Evolutionary conservation across 352 stramenopile genomes (phyloP).

Genomic region (Pythium phragmiticola): DNA sequence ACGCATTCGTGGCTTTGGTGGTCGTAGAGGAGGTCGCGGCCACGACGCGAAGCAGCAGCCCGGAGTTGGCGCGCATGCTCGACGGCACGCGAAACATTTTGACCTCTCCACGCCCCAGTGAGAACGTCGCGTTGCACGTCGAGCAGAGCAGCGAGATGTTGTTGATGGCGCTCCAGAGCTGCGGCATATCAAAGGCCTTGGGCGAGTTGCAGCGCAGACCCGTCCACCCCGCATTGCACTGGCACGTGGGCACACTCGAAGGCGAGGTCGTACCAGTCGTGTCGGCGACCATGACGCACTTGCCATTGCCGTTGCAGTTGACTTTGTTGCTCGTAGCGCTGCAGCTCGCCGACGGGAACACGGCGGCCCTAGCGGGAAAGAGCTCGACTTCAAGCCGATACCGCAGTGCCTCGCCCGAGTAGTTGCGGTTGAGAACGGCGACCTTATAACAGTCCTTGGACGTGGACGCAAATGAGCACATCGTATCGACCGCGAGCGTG

Average conservation of each 20-base stretch:
- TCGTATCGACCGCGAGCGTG: slow-evolving; percentile 39
- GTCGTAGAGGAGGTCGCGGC: background rate
- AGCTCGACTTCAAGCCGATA: slow-evolving; percentile 47
- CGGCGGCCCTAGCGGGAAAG: slow-evolving; percentile 24
- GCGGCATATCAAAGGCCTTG: slow-evolving; percentile 45
- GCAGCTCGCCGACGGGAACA: slow-evolving; percentile 31
- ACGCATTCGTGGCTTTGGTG: slow-evolving; percentile 6
- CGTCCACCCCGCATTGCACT: slow-evolving; percentile 60
- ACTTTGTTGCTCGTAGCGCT: slow-evolving; percentile 11
- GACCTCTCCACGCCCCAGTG: slow-evolving; percentile 45
- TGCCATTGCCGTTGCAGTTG: slow-evolving; percentile 56
- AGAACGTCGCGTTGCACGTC: slow-evolving; percentile 43
- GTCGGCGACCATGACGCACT: slow-evolving; percentile 39
- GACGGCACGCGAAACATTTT: slow-evolving; percentile 66
- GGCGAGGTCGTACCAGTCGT: background rate
- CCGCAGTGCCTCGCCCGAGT: slow-evolving; percentile 43
- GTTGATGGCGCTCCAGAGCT: slow-evolving; percentile 57
- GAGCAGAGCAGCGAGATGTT: slow-evolving; percentile 57
- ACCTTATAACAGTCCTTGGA: slow-evolving; percentile 70
- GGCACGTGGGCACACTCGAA: slow-evolving; percentile 33
- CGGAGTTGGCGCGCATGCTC: slow-evolving; percentile 50
- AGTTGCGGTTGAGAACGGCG: slow-evolving; percentile 59
- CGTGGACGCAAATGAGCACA: slow-evolving; percentile 37
- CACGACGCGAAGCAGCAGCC: slow-evolving; percentile 33
- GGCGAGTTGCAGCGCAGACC: slow-evolving; percentile 64